Percentiles rank a stretch among this genome's conserved stretches.
phyloP scores from a whole-genome alignment of 1,284 basidiomycete species.

The Ceratobasidium sp. region DNA sequence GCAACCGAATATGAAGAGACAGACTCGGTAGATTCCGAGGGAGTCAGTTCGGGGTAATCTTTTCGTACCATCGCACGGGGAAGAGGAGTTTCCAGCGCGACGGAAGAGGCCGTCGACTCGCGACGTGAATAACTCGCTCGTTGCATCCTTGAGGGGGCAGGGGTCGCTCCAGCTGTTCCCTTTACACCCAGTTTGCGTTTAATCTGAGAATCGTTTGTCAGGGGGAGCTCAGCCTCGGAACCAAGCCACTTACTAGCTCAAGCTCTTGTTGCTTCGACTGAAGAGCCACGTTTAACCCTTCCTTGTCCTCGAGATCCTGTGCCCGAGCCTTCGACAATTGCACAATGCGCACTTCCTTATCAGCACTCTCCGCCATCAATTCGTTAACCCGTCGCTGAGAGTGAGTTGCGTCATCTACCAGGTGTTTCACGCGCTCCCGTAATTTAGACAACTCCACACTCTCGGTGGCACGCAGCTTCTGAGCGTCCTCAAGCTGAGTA shows the following conservation, averaged over 20 bases:
- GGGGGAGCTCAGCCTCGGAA: background rate
- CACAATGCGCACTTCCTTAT: conserved; percentile 79
- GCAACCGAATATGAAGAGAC: conserved; percentile 24
- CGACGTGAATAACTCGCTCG: conserved; percentile 2
- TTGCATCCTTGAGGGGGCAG: conserved; percentile 52
- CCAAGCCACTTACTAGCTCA: conserved; percentile 67
- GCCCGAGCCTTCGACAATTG: conserved; percentile 70
- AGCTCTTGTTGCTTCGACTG: conserved; percentile 90
- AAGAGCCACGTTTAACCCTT: conserved; percentile 80
- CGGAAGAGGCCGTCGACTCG: conserved; percentile 29
- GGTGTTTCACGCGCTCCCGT: conserved; percentile 45
- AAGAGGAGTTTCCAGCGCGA: conserved; percentile 31
- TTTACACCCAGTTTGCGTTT: conserved; percentile 71
- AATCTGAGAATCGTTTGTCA: conserved; percentile 57
- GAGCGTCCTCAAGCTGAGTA: conserved; percentile 5
- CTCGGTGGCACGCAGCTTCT: background rate
- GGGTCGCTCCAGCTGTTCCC: conserved; percentile 66
- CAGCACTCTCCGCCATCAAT: conserved; percentile 78
- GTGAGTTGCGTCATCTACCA: conserved; percentile 67
- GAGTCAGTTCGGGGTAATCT: background rate
- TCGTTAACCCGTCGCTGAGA: conserved; percentile 69
- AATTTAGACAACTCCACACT: background rate
- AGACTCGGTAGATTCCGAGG: conserved; percentile 15
- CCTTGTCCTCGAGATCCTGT: conserved; percentile 74
- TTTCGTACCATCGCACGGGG: conserved; percentile 26